Evolutionary conservation across 1,284 basidiomycete genomes (phyloP), one percentile per base, ranked within the genome.

Genomic region (Ganoderma lucidum): DNA sequence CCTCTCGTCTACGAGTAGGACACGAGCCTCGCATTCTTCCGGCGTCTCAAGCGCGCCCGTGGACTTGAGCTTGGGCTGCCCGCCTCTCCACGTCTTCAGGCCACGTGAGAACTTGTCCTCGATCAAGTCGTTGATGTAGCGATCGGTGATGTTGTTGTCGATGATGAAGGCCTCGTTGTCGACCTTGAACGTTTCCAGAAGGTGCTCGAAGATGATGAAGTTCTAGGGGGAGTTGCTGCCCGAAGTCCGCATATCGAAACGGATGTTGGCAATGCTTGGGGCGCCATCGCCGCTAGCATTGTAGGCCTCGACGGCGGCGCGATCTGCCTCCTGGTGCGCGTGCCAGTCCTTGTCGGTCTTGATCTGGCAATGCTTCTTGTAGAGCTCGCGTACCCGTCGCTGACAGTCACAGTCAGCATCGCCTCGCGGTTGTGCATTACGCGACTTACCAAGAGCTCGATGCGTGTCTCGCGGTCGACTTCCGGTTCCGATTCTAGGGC

Each of bases 21-120:
- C 51, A 15, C 51, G 51, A 55, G 51, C 28, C 28, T 55, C 30
- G 51, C 51, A 55, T 30, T 55, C 51, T 32, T 55, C 51, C 12
- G 51, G 12, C 10, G 51, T 55, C 28, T 55, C 51, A 12, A 55
- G 4, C 8, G 14, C 10, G 9, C 51, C 51, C 51, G 51, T 55
- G 51, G 51, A 55, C 51, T 28, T 55, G 51, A 55, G 51, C 51
- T 55, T 55, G 51, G 51, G 51, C 30, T 55, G 51, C 6, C 51
- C 51, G 12, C 51, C 30, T 14, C 51, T 55, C 51, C 51, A 55
- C 51, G 51, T 32, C 30, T 55, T 28, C 28, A 28, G 28, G 15
- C 51, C 51, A 55, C 51, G 28, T 23, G 23, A 23, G 23, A 23
- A 23, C 23, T 23, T 23, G 23, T 23, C 23, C 23, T 23, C 23